phyloP scores from a whole-genome alignment of 805 yeast species.

The Metschnikowia shivogae region DNA sequence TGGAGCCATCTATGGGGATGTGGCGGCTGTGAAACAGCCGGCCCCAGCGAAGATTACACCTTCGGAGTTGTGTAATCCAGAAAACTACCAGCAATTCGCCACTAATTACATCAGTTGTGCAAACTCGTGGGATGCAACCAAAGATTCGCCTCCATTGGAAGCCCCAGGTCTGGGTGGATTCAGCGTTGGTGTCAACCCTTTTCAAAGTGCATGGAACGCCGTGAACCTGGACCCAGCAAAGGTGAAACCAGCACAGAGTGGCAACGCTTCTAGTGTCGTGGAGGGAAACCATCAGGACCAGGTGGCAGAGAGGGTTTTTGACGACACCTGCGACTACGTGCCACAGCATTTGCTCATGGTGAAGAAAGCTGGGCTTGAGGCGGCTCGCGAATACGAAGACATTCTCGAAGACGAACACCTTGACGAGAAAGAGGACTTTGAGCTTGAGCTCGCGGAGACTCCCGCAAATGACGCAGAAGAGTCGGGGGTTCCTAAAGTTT shows the following conservation, averaged over 20 bases:
- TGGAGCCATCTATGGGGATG: slow-evolving; percentile 13
- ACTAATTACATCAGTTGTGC: slow-evolving; percentile 1
- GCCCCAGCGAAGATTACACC: slow-evolving; percentile 12
- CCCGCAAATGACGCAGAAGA: neutral
- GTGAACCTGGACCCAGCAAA: too few relatives aligned
- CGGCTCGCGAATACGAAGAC: slow-evolving; percentile 1
- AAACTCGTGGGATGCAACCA: slow-evolving; percentile 41
- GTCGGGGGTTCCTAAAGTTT: slow-evolving; percentile 19
- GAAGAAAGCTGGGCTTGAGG: slow-evolving; percentile 1
- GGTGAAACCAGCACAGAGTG: neutral
- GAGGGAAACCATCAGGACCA: slow-evolving; percentile 15
- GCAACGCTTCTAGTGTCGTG: neutral
- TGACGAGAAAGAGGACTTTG: slow-evolving; percentile 4
- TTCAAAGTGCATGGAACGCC: slow-evolving; percentile 28
- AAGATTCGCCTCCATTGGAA: slow-evolving; percentile 37
- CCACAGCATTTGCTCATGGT: slow-evolving; percentile 24
- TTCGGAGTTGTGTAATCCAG: slow-evolving; percentile 28
- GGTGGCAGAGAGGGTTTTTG: slow-evolving; percentile 31
- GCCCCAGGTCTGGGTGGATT: slow-evolving; percentile 8
- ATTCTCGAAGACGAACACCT: slow-evolving; percentile 6
- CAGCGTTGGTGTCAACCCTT: slow-evolving; percentile 15
- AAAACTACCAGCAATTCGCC: slow-evolving; percentile 24
- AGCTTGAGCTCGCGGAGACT: neutral
- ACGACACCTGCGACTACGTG: slow-evolving; percentile 23
- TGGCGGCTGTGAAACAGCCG: too few relatives aligned